These are phyloP conservation scores for Pelargonium nanum DNA, from an alignment of 345 rosid species.

Conservation along the genomic window DNA sequence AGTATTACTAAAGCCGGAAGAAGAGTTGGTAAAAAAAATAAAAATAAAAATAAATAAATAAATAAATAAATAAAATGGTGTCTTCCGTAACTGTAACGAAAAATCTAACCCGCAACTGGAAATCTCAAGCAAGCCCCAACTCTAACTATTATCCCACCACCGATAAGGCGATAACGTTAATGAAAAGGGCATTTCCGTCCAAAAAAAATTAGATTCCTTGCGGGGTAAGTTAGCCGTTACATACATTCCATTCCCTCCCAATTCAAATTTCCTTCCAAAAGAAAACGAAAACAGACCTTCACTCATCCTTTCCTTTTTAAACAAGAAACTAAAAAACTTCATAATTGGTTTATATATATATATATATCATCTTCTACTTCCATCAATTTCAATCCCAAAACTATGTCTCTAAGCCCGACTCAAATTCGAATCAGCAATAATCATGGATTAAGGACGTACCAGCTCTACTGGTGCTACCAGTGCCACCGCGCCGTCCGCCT, in stretches of 20 bases:
- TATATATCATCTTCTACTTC: not conserved
- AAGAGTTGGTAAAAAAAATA: too few relatives aligned
- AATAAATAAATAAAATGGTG: too few relatives aligned
- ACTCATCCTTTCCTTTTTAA: constrained; percentile 26
- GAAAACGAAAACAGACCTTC: not conserved
- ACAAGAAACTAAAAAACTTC: constrained; percentile 6
- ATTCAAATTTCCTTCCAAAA: not conserved
- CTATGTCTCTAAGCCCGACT: constrained; percentile 42
- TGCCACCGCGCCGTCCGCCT: constrained; percentile 53
- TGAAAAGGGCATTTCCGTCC: too few relatives aligned
- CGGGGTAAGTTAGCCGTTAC: constrained; percentile 9
- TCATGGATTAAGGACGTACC: too few relatives aligned
- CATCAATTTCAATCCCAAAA: not conserved
- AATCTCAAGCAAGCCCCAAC: too few relatives aligned
- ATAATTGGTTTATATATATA: not conserved
- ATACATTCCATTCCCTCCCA: constrained; percentile 7
- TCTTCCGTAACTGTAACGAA: too few relatives aligned
- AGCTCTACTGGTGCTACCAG: constrained; percentile 73
- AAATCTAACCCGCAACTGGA: too few relatives aligned
- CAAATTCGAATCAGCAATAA: not conserved
- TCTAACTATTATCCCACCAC: too few relatives aligned
- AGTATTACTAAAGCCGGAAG: too few relatives aligned
- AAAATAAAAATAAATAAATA: too few relatives aligned
- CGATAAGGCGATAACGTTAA: too few relatives aligned
- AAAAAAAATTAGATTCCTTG: not conserved